phyloP scores from a whole-genome alignment of 2,329 filamentous ascomycete species.

The Hymenoscyphus repandus region DNA sequence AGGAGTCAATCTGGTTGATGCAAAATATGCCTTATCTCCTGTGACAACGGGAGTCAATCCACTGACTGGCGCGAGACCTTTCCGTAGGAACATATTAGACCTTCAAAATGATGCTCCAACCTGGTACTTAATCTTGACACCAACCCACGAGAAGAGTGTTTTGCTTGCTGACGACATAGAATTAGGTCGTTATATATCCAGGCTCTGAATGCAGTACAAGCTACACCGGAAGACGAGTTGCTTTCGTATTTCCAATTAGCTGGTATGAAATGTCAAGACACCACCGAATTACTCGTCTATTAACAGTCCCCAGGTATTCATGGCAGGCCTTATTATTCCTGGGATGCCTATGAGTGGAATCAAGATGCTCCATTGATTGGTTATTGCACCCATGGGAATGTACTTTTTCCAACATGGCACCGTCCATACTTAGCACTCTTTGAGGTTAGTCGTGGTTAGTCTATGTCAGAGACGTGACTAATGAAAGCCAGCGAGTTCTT shows the following conservation, averaged over 20 bases:
- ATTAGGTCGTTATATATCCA: slow-evolving; percentile 12
- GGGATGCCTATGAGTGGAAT: slow-evolving; percentile 8
- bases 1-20: neutral
- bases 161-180: neutral
- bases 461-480: neutral
- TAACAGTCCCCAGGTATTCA: slow-evolving; percentile 10
- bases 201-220: slow-evolving; percentile 9
- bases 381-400: slow-evolving; percentile 71
- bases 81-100: slow-evolving; percentile 4
- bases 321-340: slow-evolving; percentile 10
- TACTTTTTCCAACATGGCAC: slow-evolving; percentile 50
- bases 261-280: neutral
- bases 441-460: slow-evolving; percentile 37
- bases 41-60: neutral
- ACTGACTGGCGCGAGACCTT: slow-evolving; percentile 1
- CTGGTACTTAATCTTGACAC: neutral
- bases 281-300: neutral
- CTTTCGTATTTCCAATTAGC: slow-evolving; percentile 13
- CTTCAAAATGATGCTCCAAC: slow-evolving; percentile 4
- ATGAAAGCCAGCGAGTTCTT: slow-evolving; percentile 41
- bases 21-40: neutral
- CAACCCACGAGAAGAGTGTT: no score
- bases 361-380: neutral
- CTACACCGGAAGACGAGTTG: slow-evolving; percentile 3
- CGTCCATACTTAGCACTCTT: slow-evolving; percentile 47